Evolutionary conservation across 257 asterid species (phyloP).

Genomic region (Apocynum venetum): DNA sequence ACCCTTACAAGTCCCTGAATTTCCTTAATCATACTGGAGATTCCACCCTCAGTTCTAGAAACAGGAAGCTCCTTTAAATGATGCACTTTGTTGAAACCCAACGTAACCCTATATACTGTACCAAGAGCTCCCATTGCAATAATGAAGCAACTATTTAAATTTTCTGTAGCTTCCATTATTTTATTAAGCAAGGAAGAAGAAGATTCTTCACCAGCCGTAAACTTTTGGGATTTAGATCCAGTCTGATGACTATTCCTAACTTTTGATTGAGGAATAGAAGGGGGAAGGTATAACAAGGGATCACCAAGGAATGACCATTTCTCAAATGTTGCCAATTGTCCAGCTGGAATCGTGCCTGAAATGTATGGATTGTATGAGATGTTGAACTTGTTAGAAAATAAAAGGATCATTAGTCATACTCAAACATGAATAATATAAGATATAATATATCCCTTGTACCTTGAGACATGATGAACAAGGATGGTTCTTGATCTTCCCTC

Average conservation of each 20-base stretch:
- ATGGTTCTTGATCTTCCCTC: no score
- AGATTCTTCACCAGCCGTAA: neutral
- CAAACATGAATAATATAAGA: no score
- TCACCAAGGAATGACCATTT: constrained; percentile 71
- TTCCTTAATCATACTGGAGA: constrained; percentile 58
- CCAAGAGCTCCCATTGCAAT: constrained; percentile 85
- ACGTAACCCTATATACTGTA: constrained; percentile 52
- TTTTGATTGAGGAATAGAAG: constrained; percentile 41
- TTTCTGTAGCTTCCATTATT: constrained; percentile 60
- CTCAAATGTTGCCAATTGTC: constrained; percentile 73
- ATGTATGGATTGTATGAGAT: constrained; percentile 72
- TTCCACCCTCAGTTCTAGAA: constrained; percentile 39
- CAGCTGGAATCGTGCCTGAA: constrained; percentile 60
- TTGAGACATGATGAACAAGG: no score
- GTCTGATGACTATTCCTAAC: neutral
- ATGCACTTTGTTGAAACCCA: constrained; percentile 43
- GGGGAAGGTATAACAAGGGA: constrained; percentile 60
- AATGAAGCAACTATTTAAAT: constrained; percentile 45
- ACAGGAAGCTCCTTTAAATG: constrained; percentile 60
- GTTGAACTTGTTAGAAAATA: no score
- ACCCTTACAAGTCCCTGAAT: constrained; percentile 69
- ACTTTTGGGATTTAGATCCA: neutral
- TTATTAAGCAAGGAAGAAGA: neutral
- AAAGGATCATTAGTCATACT: no score
- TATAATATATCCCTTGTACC: no score